Evolutionary conservation across 106 monocot genomes (phyloP).

Genomic region (Triglochin maritima): DNA sequence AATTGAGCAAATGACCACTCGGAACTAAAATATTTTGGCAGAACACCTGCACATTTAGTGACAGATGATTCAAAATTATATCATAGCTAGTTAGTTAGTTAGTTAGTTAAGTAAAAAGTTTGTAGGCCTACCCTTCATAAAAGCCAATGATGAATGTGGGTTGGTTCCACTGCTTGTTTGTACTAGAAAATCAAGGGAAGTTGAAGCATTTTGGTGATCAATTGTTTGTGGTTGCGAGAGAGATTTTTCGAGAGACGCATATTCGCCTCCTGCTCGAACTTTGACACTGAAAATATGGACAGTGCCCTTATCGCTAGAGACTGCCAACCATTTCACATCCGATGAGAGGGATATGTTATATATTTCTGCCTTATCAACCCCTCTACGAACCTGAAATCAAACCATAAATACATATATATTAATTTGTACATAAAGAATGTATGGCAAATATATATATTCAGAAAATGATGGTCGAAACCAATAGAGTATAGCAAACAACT

Average conservation of each 20-base stretch:
- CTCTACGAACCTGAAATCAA: conserved; percentile 59
- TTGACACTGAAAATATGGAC: conserved; percentile 81
- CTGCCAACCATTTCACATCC: conserved; percentile 83
- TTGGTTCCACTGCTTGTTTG: conserved; percentile 57
- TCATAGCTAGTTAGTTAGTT: no score
- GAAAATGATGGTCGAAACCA: no score
- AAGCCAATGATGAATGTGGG: conserved; percentile 65
- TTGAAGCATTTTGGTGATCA: conserved; percentile 65
- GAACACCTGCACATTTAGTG: conserved; percentile 33
- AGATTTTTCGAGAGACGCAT: conserved; percentile 29
- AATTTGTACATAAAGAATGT: no score
- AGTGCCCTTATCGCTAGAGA: conserved; percentile 95
- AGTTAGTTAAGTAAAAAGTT: no score
- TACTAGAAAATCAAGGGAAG: conserved; percentile 54
- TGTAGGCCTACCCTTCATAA: conserved; percentile 59
- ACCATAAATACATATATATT: no score
- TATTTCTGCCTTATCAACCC: conserved; percentile 86
- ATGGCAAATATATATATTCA: no score
- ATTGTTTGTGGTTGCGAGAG: conserved; percentile 26
- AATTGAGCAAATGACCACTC: conserved; percentile 98
- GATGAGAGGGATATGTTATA: conserved; percentile 82
- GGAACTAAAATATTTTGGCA: conserved; percentile 97
- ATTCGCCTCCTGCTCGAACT: conserved; percentile 74
- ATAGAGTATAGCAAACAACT: no score
- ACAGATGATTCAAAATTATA: no score